A percentile compares a stretch with the other conserved stretches of the same genome.
These are phyloP conservation scores for Papiliotrema flavescens DNA, from an alignment of 1,284 basidiomycete species.

Conservation along the genomic window DNA sequence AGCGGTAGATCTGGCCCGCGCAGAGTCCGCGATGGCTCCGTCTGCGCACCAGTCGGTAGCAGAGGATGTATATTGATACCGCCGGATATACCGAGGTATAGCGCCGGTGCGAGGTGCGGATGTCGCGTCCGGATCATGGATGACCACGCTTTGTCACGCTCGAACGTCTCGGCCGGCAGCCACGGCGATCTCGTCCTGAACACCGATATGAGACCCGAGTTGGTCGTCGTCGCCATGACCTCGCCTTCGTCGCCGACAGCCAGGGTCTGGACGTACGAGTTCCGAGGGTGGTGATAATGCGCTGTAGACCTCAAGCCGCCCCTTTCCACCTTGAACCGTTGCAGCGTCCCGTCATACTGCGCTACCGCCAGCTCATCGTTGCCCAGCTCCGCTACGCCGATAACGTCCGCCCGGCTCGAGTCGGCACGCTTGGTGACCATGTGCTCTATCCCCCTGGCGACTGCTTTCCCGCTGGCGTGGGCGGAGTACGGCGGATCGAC, in stretches of 20 bases:
- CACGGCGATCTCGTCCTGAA: slow-evolving; percentile 36
- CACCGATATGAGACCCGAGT: slow-evolving; percentile 24
- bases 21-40: slow-evolving; percentile 6
- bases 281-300: slow-evolving; percentile 14
- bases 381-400: slow-evolving; percentile 25
- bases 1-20: slow-evolving; percentile 22
- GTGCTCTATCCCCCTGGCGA: slow-evolving; percentile 13
- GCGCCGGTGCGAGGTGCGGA: slow-evolving; percentile 4
- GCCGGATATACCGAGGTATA: slow-evolving; percentile 21
- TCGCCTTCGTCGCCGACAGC: slow-evolving; percentile 1
- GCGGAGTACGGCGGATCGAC: neutral
- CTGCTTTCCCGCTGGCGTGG: slow-evolving; percentile 1
- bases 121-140: slow-evolving; percentile 17
- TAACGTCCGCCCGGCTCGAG: slow-evolving; percentile 32
- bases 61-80: slow-evolving; percentile 15
- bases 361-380: slow-evolving; percentile 22
- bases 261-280: slow-evolving; percentile 13
- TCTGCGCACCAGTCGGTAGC: slow-evolving; percentile 8
- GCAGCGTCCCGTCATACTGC: slow-evolving; percentile 40
- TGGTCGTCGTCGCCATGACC: slow-evolving; percentile 29
- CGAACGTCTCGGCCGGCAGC: slow-evolving; percentile 21
- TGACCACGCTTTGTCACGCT: slow-evolving; percentile 34
- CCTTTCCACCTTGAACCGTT: slow-evolving; percentile 14
- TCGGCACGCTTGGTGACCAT: slow-evolving; percentile 12
- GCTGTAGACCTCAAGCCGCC: slow-evolving; percentile 10